Conservation (phyloP, 352 stramenopile genomes). For the Phytophthora lateralis region DNA sequence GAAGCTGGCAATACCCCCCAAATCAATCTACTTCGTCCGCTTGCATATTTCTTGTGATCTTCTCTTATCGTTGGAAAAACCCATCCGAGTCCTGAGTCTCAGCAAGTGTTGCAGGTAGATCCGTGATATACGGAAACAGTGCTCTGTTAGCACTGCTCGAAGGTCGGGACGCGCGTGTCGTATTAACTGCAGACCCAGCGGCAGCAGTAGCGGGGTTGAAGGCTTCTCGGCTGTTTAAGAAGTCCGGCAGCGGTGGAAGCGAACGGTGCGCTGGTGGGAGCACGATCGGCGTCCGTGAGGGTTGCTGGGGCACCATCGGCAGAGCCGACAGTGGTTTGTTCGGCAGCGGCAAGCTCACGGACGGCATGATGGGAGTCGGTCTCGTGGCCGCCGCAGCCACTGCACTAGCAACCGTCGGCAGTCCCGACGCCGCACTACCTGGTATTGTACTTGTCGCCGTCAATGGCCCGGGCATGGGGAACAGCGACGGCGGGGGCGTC, state of each 20-base stretch:
- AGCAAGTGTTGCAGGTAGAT: constrained; percentile 38
- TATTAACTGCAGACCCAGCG: constrained; percentile 6
- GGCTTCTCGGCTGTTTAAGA: constrained; percentile 63
- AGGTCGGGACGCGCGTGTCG: constrained; percentile 13
- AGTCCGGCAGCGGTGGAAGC: constrained; percentile 64
- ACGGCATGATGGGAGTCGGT: constrained; percentile 34
- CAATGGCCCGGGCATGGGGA: constrained; percentile 32
- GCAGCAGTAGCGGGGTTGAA: constrained; percentile 51
- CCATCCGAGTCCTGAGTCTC: constrained; percentile 48
- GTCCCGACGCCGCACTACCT: constrained; percentile 16
- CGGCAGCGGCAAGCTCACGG: constrained; percentile 37
- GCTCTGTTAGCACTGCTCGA: constrained; percentile 29
- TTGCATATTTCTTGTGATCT: neutral
- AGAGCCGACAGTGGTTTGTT: constrained; percentile 30
- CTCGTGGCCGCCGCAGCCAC: constrained; percentile 28
- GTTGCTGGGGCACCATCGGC: constrained; percentile 33
- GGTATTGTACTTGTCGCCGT: neutral
- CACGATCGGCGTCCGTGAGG: constrained; percentile 57
- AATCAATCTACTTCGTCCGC: constrained; percentile 1
- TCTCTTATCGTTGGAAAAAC: constrained; percentile 51
- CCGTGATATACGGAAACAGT: constrained; percentile 57
- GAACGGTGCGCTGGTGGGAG: constrained; percentile 55
- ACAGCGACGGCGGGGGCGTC: constrained; percentile 32
- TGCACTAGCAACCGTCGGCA: constrained; percentile 32
- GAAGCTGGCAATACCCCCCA: constrained; percentile 1